Conservation (phyloP, 768 basidiomycete genomes). For the Floccularia luteovirens region DNA sequence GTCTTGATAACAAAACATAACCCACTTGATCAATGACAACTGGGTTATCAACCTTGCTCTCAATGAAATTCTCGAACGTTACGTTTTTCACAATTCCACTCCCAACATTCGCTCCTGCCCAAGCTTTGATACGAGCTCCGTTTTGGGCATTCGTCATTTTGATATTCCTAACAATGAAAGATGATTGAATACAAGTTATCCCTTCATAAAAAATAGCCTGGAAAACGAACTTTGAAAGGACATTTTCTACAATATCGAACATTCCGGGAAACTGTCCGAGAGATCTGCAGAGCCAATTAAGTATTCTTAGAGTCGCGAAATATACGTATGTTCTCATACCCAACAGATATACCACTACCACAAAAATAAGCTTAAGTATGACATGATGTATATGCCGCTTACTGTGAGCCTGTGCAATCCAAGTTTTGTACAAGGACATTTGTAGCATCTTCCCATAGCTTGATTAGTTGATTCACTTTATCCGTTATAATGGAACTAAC, state of each 20-base stretch:
- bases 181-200: no score
- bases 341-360: slow-evolving; percentile 46
- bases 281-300: slow-evolving; percentile 26
- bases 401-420: slow-evolving; percentile 55
- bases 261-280: slow-evolving; percentile 46
- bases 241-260: slow-evolving; percentile 57
- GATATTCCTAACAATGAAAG: no score
- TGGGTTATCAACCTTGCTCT: slow-evolving; percentile 50
- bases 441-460: slow-evolving; percentile 31
- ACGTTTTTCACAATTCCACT: slow-evolving; percentile 51
- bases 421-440: slow-evolving; percentile 50
- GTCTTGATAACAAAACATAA: not conserved
- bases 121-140: slow-evolving; percentile 64
- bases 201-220: slow-evolving; percentile 1
- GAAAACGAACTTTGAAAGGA: slow-evolving; percentile 35
- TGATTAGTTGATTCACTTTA: slow-evolving; percentile 3
- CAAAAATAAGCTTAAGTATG: slow-evolving; percentile 1
- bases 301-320: not conserved
- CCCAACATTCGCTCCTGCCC: slow-evolving; percentile 53
- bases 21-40: slow-evolving; percentile 49
- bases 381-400: slow-evolving; percentile 9
- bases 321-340: slow-evolving; percentile 14
- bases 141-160: slow-evolving; percentile 57
- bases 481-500: slow-evolving; percentile 13
- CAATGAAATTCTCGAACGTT: slow-evolving; percentile 43